Conservation (phyloP, 768 basidiomycete species). For the Austroboletus eburneus region DNA sequence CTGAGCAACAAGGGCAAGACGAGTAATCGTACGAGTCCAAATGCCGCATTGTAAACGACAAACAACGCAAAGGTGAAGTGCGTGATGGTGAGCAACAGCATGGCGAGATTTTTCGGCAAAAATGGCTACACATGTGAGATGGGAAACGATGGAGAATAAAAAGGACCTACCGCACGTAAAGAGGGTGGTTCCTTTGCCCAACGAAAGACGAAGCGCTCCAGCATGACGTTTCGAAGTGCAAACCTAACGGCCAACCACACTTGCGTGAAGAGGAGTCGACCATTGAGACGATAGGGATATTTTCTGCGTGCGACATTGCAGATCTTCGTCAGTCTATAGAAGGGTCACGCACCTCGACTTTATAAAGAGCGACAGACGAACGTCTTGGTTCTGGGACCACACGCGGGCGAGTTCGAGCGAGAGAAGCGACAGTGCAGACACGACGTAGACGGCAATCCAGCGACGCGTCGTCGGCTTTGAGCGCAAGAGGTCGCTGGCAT, state of each 20-base stretch:
- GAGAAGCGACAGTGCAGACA: constrained; percentile 36
- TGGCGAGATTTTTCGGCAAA: not conserved
- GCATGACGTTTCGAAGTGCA: constrained; percentile 54
- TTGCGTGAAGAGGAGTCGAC: constrained; percentile 63
- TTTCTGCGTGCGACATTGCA: constrained; percentile 41
- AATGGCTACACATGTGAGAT: too few relatives aligned
- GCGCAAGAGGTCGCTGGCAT: constrained; percentile 25
- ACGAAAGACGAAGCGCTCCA: constrained; percentile 53
- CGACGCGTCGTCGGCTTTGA: constrained; percentile 44
- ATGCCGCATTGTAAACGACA: constrained; percentile 37
- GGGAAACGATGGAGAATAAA: not conserved
- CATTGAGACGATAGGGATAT: constrained; percentile 72
- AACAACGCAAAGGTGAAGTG: constrained; percentile 40
- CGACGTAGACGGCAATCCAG: constrained; percentile 42
- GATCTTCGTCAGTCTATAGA: not conserved
- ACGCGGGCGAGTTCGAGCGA: too few relatives aligned
- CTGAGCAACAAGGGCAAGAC: constrained; percentile 51
- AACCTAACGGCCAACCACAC: constrained; percentile 43
- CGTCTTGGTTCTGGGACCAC: too few relatives aligned
- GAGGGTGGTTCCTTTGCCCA: constrained; percentile 31
- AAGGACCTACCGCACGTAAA: constrained; percentile 17
- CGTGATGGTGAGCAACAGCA: constrained; percentile 35
- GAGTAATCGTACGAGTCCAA: constrained; percentile 42
- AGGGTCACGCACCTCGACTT: constrained; percentile 25
- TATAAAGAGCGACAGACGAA: too few relatives aligned